These are phyloP conservation scores for Mallotus japonicus DNA, from an alignment of 441 rosid species.

Conservation along the genomic window DNA sequence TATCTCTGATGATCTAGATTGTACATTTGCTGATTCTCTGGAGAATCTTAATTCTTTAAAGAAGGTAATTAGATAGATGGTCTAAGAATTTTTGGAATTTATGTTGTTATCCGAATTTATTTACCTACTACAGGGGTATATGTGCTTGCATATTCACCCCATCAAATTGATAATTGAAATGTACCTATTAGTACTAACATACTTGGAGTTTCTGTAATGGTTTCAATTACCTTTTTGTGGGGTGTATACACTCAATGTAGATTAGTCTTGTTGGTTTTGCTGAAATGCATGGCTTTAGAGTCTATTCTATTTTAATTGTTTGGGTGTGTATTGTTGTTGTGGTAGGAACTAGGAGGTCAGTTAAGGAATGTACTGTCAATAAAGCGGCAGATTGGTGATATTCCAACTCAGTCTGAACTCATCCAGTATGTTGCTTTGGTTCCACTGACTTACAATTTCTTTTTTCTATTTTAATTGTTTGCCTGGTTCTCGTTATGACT, in stretches of 20 bases:
- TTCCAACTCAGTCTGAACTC: constrained; percentile 72
- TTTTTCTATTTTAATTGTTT: background rate
- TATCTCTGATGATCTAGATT: constrained; percentile 39
- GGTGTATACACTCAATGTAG: too few species aligned
- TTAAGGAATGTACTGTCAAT: constrained; percentile 51
- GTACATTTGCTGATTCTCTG: constrained; percentile 37
- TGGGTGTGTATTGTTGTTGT: background rate
- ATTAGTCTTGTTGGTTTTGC: too few species aligned
- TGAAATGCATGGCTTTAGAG: too few species aligned
- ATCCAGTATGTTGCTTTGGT: constrained; percentile 53
- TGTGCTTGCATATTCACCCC: too few species aligned
- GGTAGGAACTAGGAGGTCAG: constrained; percentile 62
- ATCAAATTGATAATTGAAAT: too few species aligned
- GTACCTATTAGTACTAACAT: too few species aligned
- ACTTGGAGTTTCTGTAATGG: too few species aligned
- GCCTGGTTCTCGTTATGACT: background rate
- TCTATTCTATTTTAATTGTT: background rate
- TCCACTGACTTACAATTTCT: constrained; percentile 2
- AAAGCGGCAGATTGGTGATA: constrained; percentile 63
- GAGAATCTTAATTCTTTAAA: constrained; percentile 50
- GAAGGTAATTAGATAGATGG: constrained; percentile 40
- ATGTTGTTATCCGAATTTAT: background rate
- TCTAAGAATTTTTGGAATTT: background rate
- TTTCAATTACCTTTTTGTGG: too few species aligned
- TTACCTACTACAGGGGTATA: too few species aligned